Conservation (phyloP, 805 yeast genomes). For the Alloascoidea africana region DNA sequence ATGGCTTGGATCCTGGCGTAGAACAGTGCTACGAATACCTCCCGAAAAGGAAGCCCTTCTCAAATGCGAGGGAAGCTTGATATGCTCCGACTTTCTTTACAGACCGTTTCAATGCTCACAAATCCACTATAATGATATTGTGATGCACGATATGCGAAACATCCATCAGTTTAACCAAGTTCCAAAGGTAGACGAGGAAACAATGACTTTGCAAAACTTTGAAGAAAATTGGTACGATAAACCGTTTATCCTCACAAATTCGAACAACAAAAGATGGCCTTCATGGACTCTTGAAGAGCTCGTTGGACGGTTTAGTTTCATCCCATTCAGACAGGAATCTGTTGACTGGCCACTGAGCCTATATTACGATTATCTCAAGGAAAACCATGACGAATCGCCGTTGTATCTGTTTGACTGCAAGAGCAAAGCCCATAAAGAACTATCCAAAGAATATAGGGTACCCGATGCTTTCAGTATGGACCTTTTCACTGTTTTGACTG, state of each 20-base stretch:
- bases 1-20: conserved; percentile 81
- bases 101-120: conserved; percentile 76
- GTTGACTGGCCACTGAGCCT: conserved; percentile 61
- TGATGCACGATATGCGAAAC: conserved; percentile 26
- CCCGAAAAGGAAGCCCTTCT: conserved; percentile 25
- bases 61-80: conserved; percentile 26
- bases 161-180: too few relatives aligned
- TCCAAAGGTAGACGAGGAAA: conserved; percentile 33
- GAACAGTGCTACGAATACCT: conserved; percentile 31
- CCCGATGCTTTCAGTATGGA: conserved; percentile 47
- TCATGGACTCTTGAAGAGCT: conserved; percentile 41
- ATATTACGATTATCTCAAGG: conserved; percentile 43
- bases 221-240: conserved; percentile 26
- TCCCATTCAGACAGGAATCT: conserved; percentile 67
- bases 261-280: conserved; percentile 37
- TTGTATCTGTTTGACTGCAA: conserved; percentile 75
- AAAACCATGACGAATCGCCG: conserved; percentile 71
- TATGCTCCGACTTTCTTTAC: conserved; percentile 68
- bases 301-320: conserved; percentile 36
- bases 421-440: conserved; percentile 34
- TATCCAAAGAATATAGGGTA: conserved; percentile 34
- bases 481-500: conserved; percentile 38
- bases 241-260: conserved; percentile 49
- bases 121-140: conserved; percentile 37
- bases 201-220: conserved; percentile 30